These are phyloP conservation scores for Mortierella sp. DNA, from an alignment of 371 early-diverging fungal species.

Conservation along the genomic window DNA sequence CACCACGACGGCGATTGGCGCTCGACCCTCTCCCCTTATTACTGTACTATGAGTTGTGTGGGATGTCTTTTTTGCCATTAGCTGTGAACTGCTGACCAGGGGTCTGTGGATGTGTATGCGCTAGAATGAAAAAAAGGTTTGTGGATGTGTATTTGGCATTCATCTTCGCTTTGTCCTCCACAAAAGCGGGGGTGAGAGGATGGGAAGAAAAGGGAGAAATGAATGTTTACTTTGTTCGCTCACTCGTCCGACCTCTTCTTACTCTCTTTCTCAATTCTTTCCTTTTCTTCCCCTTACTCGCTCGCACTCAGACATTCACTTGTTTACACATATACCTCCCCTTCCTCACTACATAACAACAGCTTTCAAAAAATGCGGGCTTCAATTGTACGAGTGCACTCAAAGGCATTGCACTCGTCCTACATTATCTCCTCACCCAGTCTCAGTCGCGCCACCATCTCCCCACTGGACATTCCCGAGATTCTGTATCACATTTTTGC, in stretches of 20 bases:
- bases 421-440: neutral
- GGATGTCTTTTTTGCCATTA: neutral
- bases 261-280: neutral
- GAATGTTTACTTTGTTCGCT: no score
- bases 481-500: neutral
- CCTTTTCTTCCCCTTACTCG: neutral
- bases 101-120: neutral
- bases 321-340: neutral
- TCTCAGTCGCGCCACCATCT: neutral
- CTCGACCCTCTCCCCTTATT: neutral
- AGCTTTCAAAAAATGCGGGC: slow-evolving; percentile 1
- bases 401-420: neutral
- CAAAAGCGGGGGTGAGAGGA: neutral
- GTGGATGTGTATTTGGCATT: neutral
- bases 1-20: neutral
- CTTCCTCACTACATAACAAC: neutral
- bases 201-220: neutral
- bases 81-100: neutral
- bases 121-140: no score
- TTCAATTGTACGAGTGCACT: neutral
- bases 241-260: no score
- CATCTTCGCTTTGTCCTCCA: neutral
- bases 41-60: neutral
- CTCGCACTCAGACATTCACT: neutral
- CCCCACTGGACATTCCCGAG: neutral